Evolutionary conservation across 1,284 basidiomycete genomes (phyloP).

Genomic region (Singerocomus rubriflavus): DNA sequence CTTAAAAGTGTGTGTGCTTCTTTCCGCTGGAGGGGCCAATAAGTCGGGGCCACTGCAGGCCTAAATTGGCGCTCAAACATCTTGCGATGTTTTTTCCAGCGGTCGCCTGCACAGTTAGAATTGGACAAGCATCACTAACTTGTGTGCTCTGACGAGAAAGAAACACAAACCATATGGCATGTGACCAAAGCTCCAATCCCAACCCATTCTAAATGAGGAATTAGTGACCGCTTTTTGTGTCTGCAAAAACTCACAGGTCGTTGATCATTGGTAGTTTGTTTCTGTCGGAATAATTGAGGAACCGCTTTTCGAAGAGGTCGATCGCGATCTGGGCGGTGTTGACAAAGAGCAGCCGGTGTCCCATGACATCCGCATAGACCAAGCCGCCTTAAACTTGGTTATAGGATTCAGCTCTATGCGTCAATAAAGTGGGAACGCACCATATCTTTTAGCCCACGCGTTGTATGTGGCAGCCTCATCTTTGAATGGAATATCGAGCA

Average conservation of each 20-base stretch:
- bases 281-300: slow-evolving; percentile 31
- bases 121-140: background rate
- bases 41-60: slow-evolving; percentile 34
- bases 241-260: slow-evolving; percentile 24
- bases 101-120: slow-evolving; percentile 32
- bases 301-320: slow-evolving; percentile 38
- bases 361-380: slow-evolving; percentile 31
- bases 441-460: slow-evolving; percentile 33
- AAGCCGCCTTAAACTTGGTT: slow-evolving; percentile 23
- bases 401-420: background rate
- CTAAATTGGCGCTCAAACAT: slow-evolving; percentile 48
- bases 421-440: slow-evolving; percentile 14
- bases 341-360: slow-evolving; percentile 30
- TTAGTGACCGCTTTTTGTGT: background rate
- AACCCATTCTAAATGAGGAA: slow-evolving; percentile 41
- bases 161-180: slow-evolving; percentile 44
- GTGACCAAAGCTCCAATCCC: slow-evolving; percentile 50
- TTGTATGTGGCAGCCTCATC: slow-evolving; percentile 32
- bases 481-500: slow-evolving; percentile 29
- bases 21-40: slow-evolving; percentile 40
- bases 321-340: slow-evolving; percentile 34
- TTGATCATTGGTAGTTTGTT: slow-evolving; percentile 33
- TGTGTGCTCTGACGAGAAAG: background rate
- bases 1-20: slow-evolving; percentile 40
- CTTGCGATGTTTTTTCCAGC: slow-evolving; percentile 47